Base-by-base conservation (phyloP, 1,284 basidiomycete genomes). In the Irpex sp. region DNA sequence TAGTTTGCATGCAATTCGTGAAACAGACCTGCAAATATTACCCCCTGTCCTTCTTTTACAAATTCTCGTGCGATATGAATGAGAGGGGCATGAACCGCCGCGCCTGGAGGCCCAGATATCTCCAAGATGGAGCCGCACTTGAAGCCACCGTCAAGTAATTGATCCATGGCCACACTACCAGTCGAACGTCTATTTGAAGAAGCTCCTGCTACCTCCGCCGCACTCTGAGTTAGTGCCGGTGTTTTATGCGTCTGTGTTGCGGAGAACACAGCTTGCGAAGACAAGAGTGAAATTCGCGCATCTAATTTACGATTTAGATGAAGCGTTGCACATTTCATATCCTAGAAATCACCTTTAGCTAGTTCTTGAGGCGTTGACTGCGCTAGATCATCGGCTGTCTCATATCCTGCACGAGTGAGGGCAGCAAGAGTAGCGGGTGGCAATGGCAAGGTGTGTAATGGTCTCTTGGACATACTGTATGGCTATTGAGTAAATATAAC, bases 31-130 rank as follows among this genome's bases (percentile, higher is more conserved):
- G 88, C 75, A 66, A 90, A 86, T 21, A 92, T 71, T 8, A 87
- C 80, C 37, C 80, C 78, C 54, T 84, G 78, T 0, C 76, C 76
- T 8, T 73, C 70, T 62, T 80, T 72, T 3, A 83, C 73, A 63
- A 86, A 84, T 4, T 73, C 78, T 46, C 73, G 70, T 15, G 82
- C 78, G 57, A 89, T 78, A 60, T 80, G 77, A 8, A 81, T 71
- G 26, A 26, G 3, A 26, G 2, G 82, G 81, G 2, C 89, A 68
- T 2, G 68, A 68, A 64, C 88, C 87, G 68, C 80, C 56, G 82
- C 81, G 50, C 90, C 90, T 1, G 90, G 90, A 43, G 89, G 87
- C 0, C 90, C 89, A 54, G 87, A 89, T 68, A 92, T 75, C 74
- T 92, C 89, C 39, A 92, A 76, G 64, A 90, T 78, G 65, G 82